Base-by-base conservation (phyloP, 345 rosid species). In the Brassica nigra region DNA sequence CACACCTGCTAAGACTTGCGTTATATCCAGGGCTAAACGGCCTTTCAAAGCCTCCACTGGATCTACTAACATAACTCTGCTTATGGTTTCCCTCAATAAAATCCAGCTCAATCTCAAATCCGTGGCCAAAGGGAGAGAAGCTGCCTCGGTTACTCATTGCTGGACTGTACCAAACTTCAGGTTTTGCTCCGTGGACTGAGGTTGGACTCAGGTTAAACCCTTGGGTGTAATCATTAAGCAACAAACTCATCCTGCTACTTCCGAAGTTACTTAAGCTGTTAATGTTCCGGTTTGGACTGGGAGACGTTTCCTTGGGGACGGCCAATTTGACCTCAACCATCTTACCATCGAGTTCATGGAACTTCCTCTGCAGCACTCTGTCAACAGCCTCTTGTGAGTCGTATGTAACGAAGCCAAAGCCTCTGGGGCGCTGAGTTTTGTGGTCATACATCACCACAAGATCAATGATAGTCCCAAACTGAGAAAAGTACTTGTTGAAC, bases 311-410 rank as follows among this genome's bases (percentile, higher is more conserved):
- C 69, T 66, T 66, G 1, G 69, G 69, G 52, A 66, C 69, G 30
- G 69, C 69, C 29, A 66, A 29, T 66, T 66, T 66, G 29, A 66
- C 69, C 69, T 66, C 69, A 66, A 66, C 69, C 69, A 36, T 36
- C 69, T 66, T 66, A 16, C 69, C 69, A 34, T n/a, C 69, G 8
- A 66, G 69, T 2, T 66, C 69, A 66, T 66, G 69, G 69, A 66
- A 66, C 12, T 20, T 36, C n/a, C 8, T 66, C 15, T 18, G 52
- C 52, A 66, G 1, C 2, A 66, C 69, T 36, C 12, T 36, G 69
- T 66, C 69, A 0, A 66, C 69, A 36, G 69, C 69, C n/a, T 66
- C 69, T 6, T 66, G 52, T 0, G 69, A 66, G 15, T 66, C 69
- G 3, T 36, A 66, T 4, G 69, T 66, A 3, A 66, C 12, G 52